Percentiles rank a stretch among this genome's conserved stretches.
phyloP scores from a whole-genome alignment of 768 basidiomycete genomes.

The Mycena vitilis region DNA sequence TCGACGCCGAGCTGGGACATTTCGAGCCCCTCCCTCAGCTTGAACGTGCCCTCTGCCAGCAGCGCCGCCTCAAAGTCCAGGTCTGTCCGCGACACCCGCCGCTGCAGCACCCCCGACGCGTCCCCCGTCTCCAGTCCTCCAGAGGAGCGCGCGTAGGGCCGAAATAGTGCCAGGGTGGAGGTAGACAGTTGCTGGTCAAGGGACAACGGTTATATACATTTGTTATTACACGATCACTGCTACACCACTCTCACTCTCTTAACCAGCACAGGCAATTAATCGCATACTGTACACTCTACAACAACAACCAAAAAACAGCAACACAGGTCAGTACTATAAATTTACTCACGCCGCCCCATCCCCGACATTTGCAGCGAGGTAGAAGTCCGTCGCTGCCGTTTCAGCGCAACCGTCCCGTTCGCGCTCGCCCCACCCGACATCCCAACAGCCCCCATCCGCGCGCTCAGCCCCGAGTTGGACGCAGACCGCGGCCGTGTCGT shows the following conservation, averaged over 20 bases:
- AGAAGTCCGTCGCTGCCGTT: slow-evolving; percentile 86
- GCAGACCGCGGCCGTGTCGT: slow-evolving; percentile 81
- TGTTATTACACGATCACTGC: too few species aligned
- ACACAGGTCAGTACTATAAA: slow-evolving; percentile 14
- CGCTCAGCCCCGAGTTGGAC: slow-evolving; percentile 63
- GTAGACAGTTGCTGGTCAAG: neutral
- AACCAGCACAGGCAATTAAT: slow-evolving; percentile 6
- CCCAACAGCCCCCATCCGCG: slow-evolving; percentile 40
- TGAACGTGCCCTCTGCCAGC: slow-evolving; percentile 71
- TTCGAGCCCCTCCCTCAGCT: slow-evolving; percentile 78
- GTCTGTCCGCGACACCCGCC: slow-evolving; percentile 78
- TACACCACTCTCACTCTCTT: too few species aligned
- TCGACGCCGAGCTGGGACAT: slow-evolving; percentile 73
- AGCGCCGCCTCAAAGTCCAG: slow-evolving; percentile 87
- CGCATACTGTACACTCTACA: slow-evolving; percentile 51
- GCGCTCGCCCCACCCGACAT: slow-evolving; percentile 44
- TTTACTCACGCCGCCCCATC: slow-evolving; percentile 9
- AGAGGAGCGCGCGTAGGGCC: slow-evolving; percentile 52
- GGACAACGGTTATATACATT: neutral
- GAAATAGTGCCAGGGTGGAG: slow-evolving; percentile 75
- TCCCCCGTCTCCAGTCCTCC: slow-evolving; percentile 46
- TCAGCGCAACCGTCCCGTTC: slow-evolving; percentile 64
- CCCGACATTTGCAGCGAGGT: slow-evolving; percentile 60
- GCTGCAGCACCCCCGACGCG: slow-evolving; percentile 51
- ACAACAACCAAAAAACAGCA: slow-evolving; percentile 35